Percentiles rank a stretch among this genome's conserved stretches.
Conservation (phyloP, 228 moss, liverwort and hornwort genomes). For the Sphagnum magellanicum region DNA sequence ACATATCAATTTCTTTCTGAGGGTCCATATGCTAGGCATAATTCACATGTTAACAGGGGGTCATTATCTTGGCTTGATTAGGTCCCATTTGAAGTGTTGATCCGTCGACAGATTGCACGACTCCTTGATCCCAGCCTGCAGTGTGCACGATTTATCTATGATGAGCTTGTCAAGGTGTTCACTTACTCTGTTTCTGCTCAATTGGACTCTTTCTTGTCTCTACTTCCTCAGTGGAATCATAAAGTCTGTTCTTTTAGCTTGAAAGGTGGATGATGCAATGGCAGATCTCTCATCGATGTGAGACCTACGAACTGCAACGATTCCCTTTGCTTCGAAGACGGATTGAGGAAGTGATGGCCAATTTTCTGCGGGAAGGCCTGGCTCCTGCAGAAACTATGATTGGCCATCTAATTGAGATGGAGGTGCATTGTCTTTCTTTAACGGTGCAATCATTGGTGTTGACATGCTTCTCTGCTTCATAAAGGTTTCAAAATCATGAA, state of each 20-base stretch:
- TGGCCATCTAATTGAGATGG: conserved; percentile 99
- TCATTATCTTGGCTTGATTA: conserved; percentile 13
- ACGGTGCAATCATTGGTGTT: not conserved
- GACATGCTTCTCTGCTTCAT: not conserved
- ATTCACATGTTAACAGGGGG: not conserved
- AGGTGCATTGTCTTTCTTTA: conserved; percentile 33
- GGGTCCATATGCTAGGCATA: not conserved
- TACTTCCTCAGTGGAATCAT: too few relatives aligned
- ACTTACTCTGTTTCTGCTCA: not conserved
- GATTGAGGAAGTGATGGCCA: conserved; percentile 94
- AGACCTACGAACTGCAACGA: conserved; percentile 88
- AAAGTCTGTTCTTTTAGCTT: too few relatives aligned
- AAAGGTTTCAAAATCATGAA: too few relatives aligned
- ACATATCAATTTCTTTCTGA: too few relatives aligned
- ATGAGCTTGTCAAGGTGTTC: conserved; percentile 93
- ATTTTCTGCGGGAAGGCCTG: conserved; percentile 93
- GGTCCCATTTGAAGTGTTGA: conserved; percentile 96
- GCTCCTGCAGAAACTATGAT: conserved; percentile 99
- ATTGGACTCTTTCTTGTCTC: too few relatives aligned
- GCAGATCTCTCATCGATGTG: conserved; percentile 93
- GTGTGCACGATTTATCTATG: conserved; percentile 97
- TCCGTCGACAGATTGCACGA: conserved; percentile 95
- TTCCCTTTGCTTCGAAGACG: conserved; percentile 91
- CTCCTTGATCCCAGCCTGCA: conserved; percentile 94
- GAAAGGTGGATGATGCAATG: not conserved